phyloP scores from a whole-genome alignment of 75 land plant species.

The Cunninghamia lanceolata region DNA sequence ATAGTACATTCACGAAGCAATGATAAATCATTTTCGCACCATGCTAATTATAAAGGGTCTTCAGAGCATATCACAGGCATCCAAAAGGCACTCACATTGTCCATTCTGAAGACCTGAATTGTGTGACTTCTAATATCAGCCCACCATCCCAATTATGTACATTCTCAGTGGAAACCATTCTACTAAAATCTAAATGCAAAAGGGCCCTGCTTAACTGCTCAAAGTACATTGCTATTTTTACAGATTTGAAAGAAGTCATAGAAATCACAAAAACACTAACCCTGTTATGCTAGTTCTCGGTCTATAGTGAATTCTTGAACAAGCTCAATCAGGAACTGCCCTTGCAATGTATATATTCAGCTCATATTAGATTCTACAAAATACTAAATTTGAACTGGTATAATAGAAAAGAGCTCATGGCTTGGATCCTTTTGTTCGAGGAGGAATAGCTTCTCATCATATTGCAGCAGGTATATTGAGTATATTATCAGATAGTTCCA shows the following conservation, averaged over 20 bases:
- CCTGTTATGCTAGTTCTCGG: not conserved
- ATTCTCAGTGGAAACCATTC: too few species aligned
- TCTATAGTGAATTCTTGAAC: not conserved
- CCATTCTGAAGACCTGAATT: too few species aligned
- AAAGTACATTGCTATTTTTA: not conserved
- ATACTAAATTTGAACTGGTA: too few species aligned
- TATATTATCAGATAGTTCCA: too few species aligned
- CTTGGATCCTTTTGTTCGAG: too few species aligned
- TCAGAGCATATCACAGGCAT: not conserved
- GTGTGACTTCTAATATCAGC: too few species aligned
- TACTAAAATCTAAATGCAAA: not conserved
- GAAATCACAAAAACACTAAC: not conserved
- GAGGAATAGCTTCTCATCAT: too few species aligned
- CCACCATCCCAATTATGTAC: too few species aligned
- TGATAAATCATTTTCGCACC: not conserved
- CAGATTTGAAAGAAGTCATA: not conserved
- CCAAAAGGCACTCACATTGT: too few species aligned
- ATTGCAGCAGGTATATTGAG: too few species aligned
- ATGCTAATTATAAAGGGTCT: not conserved
- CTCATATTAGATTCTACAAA: not conserved
- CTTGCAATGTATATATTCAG: not conserved
- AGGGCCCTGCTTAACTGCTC: not conserved
- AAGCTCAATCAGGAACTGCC: not conserved
- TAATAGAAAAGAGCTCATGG: too few species aligned
- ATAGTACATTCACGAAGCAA: not conserved